These are phyloP conservation scores for Apiospora aurea DNA, from an alignment of 2,329 filamentous ascomycete species.

Conservation along the genomic window DNA sequence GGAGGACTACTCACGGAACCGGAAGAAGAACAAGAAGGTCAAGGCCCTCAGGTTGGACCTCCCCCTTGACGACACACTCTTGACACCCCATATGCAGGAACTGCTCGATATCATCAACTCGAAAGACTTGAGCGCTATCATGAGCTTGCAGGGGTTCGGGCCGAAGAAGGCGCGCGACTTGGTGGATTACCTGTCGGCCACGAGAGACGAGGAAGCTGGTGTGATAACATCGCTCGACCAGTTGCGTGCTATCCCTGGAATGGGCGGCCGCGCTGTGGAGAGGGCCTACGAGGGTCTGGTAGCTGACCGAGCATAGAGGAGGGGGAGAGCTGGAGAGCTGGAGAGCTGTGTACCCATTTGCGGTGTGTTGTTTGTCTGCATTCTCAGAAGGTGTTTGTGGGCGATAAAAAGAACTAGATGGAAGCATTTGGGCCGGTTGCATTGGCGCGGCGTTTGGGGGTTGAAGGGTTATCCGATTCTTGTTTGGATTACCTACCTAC, in stretches of 20 bases:
- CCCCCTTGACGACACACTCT: slow-evolving; percentile 39
- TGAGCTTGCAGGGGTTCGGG: slow-evolving; percentile 72
- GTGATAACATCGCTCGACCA: slow-evolving; percentile 48
- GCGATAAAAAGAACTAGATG: not conserved
- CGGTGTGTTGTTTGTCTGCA: not conserved
- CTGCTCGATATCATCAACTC: slow-evolving; percentile 78
- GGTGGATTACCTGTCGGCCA: slow-evolving; percentile 59
- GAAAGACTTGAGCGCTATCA: slow-evolving; percentile 70
- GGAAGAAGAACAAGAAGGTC: slow-evolving; percentile 35
- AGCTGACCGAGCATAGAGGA: slow-evolving; percentile 27
- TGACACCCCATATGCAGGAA: slow-evolving; percentile 65
- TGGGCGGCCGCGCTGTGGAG: slow-evolving; percentile 64
- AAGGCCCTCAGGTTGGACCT: slow-evolving; percentile 29
- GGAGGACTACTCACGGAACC: slow-evolving; percentile 40
- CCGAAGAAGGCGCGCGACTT: slow-evolving; percentile 73
- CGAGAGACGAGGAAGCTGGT: slow-evolving; percentile 45
- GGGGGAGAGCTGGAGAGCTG: not conserved
- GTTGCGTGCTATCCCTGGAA: slow-evolving; percentile 61
- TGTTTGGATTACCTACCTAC: slow-evolving; percentile 3
- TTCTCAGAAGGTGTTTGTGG: slow-evolving; percentile 11
- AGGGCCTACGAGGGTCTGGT: slow-evolving; percentile 60
- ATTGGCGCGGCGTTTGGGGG: slow-evolving; percentile 37
- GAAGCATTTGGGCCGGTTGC: slow-evolving; percentile 27
- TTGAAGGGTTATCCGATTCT: not conserved
- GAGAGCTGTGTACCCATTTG: not conserved